Conservation (phyloP, 1,139 yeast species). For the Suhomyces chickasaworum region DNA sequence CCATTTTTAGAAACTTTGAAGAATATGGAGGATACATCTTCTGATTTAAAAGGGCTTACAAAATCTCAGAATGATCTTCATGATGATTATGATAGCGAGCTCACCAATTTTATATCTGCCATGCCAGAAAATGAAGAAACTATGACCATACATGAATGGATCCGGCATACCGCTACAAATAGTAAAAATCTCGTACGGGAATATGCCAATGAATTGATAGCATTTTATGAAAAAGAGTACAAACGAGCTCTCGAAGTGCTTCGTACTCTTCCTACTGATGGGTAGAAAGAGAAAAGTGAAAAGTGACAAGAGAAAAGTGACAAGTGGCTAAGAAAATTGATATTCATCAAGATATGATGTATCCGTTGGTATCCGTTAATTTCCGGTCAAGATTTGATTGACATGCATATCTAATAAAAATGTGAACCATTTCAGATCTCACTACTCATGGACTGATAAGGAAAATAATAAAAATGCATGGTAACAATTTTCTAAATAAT, state of each 20-base stretch:
- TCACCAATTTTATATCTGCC: constrained; percentile 62
- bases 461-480: no score
- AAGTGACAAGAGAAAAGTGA: no score
- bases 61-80: constrained; percentile 33
- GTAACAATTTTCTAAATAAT: not conserved
- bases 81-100: constrained; percentile 64
- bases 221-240: constrained; percentile 44
- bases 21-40: constrained; percentile 41
- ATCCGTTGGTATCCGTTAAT: not conserved
- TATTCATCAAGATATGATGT: no score
- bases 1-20: constrained; percentile 36
- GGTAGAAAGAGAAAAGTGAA: not conserved
- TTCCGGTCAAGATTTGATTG: no score
- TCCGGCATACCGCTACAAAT: constrained; percentile 50
- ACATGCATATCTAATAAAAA: no score
- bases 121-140: constrained; percentile 71
- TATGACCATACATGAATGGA: constrained; percentile 74
- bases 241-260: constrained; percentile 42
- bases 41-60: constrained; percentile 20
- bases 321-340: no score
- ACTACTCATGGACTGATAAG: no score
- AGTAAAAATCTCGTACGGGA: constrained; percentile 42
- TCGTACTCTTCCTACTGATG: constrained; percentile 28
- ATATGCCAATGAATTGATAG: constrained; percentile 47
- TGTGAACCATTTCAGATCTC: no score